These are phyloP conservation scores for Macadamia tetraphylla DNA, from an alignment of 164 flowering plant species.

Conservation along the genomic window DNA sequence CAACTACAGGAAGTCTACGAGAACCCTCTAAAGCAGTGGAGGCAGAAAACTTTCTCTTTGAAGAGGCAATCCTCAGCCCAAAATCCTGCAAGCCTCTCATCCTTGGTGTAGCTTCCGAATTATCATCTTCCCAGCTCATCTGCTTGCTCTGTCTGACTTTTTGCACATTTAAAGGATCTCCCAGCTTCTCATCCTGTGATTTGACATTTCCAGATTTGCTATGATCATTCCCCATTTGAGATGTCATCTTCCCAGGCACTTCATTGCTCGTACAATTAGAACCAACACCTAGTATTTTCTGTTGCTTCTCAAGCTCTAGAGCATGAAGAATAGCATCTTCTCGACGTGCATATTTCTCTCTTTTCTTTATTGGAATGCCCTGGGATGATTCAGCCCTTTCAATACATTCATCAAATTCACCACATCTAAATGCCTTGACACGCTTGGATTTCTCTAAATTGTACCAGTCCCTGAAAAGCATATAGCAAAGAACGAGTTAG, in stretches of 20 bases:
- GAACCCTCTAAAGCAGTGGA: conserved; percentile 28
- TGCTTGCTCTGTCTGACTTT: conserved; percentile 31
- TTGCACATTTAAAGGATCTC: conserved; percentile 15
- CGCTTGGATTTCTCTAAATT: conserved; percentile 96
- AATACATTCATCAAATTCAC: conserved; percentile 94
- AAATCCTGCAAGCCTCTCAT: conserved; percentile 82
- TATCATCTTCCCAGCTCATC: conserved; percentile 32
- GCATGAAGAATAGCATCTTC: conserved; percentile 99
- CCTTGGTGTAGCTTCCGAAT: conserved; percentile 41
- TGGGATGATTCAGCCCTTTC: conserved; percentile 76
- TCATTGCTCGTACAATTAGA: conserved; percentile 27
- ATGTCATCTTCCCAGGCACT: conserved; percentile 23
- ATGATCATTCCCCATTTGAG: conserved; percentile 36
- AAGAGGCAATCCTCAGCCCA: conserved; percentile 50
- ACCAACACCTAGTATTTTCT: conserved; percentile 35
- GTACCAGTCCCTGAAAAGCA: conserved; percentile 83
- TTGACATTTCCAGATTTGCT: conserved; percentile 26
- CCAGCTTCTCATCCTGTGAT: conserved; percentile 28
- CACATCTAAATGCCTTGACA: conserved; percentile 96
- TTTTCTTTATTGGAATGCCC: conserved; percentile 77
- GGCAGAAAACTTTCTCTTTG: conserved; percentile 33
- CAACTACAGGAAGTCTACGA: conserved; percentile 17
- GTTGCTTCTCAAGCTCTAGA: conserved; percentile 88
- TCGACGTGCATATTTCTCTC: conserved; percentile 95
- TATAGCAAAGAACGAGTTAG: background rate